Conservation (phyloP, 2,329 filamentous ascomycete species). For the Fusarium torulosum region DNA sequence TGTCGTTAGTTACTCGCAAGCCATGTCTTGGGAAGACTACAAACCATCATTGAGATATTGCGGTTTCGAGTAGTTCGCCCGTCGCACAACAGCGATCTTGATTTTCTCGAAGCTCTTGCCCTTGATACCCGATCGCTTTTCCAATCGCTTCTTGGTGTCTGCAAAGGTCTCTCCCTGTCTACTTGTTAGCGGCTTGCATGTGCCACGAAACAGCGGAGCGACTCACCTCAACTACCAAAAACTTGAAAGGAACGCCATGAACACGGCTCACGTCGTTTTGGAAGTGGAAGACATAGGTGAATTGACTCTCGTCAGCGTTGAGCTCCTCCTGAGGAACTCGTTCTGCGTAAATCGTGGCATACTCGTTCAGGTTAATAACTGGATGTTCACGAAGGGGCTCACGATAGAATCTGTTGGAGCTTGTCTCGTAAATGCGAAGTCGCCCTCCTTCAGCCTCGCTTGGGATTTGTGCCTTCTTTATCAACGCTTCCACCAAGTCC, state of each 20-base stretch:
- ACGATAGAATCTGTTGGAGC: constrained; percentile 85
- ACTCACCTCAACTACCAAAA: constrained; percentile 83
- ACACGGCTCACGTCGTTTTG: constrained; percentile 87
- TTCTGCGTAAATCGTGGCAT: constrained; percentile 84
- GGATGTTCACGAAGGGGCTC: constrained; percentile 77
- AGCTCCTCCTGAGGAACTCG: constrained; percentile 80
- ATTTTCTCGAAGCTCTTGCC: constrained; percentile 99
- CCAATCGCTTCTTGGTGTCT: constrained; percentile 94
- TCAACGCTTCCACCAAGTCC: constrained; percentile 80
- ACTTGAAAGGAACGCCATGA: constrained; percentile 92
- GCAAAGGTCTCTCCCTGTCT: constrained; percentile 83
- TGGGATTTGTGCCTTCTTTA: constrained; percentile 83
- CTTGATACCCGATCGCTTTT: constrained; percentile 92
- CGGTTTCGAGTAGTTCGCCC: constrained; percentile 80
- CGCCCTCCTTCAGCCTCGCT: constrained; percentile 77
- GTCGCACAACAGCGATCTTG: constrained; percentile 87
- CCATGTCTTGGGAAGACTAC: constrained; percentile 2
- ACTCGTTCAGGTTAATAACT: constrained; percentile 89
- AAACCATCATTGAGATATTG: constrained; percentile 88
- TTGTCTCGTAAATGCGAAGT: constrained; percentile 85
- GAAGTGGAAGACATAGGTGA: constrained; percentile 90
- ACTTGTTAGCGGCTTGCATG: constrained; percentile 14
- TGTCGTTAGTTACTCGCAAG: constrained; percentile 38
- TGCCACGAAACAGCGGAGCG: neutral
- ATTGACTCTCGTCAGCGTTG: constrained; percentile 67